Evolutionary conservation across 208 protist genomes (phyloP).

Genomic region (Crithidia bombi): DNA sequence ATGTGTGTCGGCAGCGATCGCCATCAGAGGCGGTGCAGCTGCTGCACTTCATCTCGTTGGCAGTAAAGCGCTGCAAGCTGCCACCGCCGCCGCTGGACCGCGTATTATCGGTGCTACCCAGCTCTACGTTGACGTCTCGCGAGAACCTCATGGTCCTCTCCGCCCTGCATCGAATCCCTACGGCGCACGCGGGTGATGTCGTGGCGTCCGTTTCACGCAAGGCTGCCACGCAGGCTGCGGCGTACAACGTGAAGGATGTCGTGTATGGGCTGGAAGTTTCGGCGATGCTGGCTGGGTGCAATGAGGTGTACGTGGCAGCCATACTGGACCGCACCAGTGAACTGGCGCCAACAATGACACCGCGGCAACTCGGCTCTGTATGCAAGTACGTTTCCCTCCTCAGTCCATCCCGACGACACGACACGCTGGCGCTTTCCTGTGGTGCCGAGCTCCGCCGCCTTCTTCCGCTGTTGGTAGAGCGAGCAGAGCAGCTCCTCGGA

Average conservation of each 20-base stretch:
- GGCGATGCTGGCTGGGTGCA: conserved; percentile 52
- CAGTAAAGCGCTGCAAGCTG: conserved; percentile 74
- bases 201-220: conserved; percentile 53
- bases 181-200: conserved; percentile 43
- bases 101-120: conserved; percentile 48
- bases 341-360: conserved; percentile 44
- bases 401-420: conserved; percentile 37
- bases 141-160: conserved; percentile 72
- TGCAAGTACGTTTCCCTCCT: conserved; percentile 83
- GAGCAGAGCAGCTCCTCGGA: conserved; percentile 65
- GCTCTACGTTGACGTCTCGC: conserved; percentile 40
- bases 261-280: conserved; percentile 74
- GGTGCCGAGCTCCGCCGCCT: conserved; percentile 63
- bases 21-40: conserved; percentile 42
- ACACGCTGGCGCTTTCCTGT: conserved; percentile 52
- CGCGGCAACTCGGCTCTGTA: conserved; percentile 56
- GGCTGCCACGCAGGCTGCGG: conserved; percentile 36
- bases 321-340: conserved; percentile 55
- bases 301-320: conserved; percentile 54
- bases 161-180: conserved; percentile 60
- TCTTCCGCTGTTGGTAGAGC: conserved; percentile 59
- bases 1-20: conserved; percentile 30
- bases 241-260: conserved; percentile 74
- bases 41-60: conserved; percentile 60
- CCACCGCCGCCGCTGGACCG: conserved; percentile 53